These are phyloP conservation scores for Hypoxylon sp. DNA, from an alignment of 2,329 filamentous ascomycete genomes.

Conservation along the genomic window DNA sequence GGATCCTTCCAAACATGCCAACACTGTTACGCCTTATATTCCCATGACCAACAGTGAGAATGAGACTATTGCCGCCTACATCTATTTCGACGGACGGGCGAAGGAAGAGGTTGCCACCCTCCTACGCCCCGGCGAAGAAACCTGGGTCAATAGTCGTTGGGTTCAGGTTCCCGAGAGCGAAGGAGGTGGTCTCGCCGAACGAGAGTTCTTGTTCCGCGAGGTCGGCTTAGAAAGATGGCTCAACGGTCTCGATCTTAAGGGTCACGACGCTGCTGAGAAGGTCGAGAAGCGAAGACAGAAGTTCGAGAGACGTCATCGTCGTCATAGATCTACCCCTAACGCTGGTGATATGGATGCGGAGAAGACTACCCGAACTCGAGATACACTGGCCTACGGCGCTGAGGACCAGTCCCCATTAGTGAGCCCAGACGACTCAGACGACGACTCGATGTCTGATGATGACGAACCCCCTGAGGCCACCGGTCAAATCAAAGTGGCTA, in stretches of 20 bases:
- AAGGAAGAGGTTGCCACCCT: constrained; percentile 98
- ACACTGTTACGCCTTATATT: constrained; percentile 85
- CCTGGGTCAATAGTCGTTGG: constrained; percentile 99
- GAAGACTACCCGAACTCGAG: constrained; percentile 62
- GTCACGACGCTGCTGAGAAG: constrained; percentile 89
- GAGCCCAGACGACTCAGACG: constrained; percentile 78
- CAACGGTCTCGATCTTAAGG: constrained; percentile 94
- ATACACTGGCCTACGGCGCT: constrained; percentile 84
- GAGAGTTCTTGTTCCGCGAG: constrained; percentile 97
- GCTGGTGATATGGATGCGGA: constrained; percentile 58
- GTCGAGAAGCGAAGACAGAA: constrained; percentile 90
- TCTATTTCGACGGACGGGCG: constrained; percentile 95
- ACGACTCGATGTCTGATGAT: constrained; percentile 77
- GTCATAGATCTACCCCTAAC: constrained; percentile 67
- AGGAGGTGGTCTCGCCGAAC: constrained; percentile 93
- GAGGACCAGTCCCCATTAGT: constrained; percentile 83
- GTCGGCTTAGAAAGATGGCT: constrained; percentile 97
- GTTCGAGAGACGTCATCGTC: constrained; percentile 77
- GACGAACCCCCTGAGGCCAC: constrained; percentile 94
- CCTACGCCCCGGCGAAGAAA: constrained; percentile 92
- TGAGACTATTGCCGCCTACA: constrained; percentile 98
- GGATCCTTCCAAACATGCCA: constrained; percentile 64
- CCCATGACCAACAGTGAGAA: constrained; percentile 93
- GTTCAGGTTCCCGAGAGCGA: constrained; percentile 93
- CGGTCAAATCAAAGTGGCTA: constrained; percentile 97